Conservation (phyloP, 345 rosid species). For the Erodium maritimum region DNA sequence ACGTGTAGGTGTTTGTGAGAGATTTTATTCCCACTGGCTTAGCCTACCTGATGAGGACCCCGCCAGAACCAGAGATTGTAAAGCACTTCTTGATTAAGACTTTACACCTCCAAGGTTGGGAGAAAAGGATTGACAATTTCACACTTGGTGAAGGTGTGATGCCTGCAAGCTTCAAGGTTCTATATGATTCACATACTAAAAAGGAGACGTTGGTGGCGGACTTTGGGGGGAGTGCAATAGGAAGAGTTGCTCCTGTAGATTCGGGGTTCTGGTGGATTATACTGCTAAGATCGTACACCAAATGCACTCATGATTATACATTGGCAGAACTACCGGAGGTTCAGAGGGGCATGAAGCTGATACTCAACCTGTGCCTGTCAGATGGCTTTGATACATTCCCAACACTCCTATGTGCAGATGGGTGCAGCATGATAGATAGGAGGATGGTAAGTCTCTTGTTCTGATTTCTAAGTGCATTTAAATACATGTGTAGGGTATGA, state of each 20-base stretch:
- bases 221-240: constrained; percentile 52
- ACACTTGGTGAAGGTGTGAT: constrained; percentile 48
- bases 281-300: constrained; percentile 44
- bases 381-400: constrained; percentile 59
- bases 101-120: constrained; percentile 41
- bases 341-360: constrained; percentile 46
- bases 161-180: constrained; percentile 54
- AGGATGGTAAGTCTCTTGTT: constrained; percentile 33
- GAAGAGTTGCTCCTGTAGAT: constrained; percentile 54
- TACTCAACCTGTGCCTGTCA: constrained; percentile 37
- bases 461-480: not conserved
- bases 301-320: constrained; percentile 36
- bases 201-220: constrained; percentile 35
- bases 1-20: constrained; percentile 38
- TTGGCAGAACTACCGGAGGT: constrained; percentile 35
- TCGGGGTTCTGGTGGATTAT: constrained; percentile 75
- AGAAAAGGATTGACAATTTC: constrained; percentile 41
- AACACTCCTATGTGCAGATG: constrained; percentile 54
- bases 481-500: not conserved
- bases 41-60: constrained; percentile 34
- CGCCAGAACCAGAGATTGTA: constrained; percentile 29
- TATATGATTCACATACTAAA: constrained; percentile 15
- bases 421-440: constrained; percentile 56
- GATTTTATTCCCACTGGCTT: constrained; percentile 39
- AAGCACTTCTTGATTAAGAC: constrained; percentile 42